Evolutionary conservation across 2,329 filamentous ascomycete species (phyloP).

Genomic region (Basipetospora chlamydospora): DNA sequence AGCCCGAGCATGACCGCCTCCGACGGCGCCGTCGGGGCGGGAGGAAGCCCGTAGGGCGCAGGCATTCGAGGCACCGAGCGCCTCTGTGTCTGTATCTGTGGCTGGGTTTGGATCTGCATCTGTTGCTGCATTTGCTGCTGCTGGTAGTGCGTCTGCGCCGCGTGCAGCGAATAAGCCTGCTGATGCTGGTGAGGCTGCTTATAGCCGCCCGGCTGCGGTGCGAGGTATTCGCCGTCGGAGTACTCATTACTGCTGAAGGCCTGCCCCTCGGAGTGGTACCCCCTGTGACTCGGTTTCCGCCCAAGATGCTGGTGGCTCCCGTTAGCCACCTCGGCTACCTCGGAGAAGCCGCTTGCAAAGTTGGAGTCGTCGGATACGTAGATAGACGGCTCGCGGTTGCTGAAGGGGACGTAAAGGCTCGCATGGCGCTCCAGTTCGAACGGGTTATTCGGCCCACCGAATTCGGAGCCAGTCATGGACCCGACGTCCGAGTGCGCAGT

Average conservation of each 20-base stretch:
- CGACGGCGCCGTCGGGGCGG: conserved; percentile 30
- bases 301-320: background rate
- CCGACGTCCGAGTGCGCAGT: conserved; percentile 45
- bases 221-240: conserved; percentile 10
- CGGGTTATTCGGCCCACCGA: conserved; percentile 40
- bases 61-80: background rate
- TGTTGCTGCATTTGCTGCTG: no score
- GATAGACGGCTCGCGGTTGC: conserved; percentile 39
- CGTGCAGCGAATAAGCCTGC: conserved; percentile 3
- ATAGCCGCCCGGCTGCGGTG: conserved; percentile 9
- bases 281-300: background rate
- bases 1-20: conserved; percentile 39
- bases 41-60: conserved; percentile 14
- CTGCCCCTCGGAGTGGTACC: conserved; percentile 6
- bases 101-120: conserved; percentile 1
- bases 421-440: conserved; percentile 51
- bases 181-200: conserved; percentile 10
- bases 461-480: conserved; percentile 40
- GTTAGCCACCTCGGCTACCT: conserved; percentile 6
- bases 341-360: conserved; percentile 23
- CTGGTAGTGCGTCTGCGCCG: no score
- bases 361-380: conserved; percentile 46
- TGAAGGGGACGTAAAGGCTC: conserved; percentile 33
- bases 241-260: conserved; percentile 10
- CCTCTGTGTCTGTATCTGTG: background rate